Conservation (phyloP, 805 yeast species). For the Candida bentonensis region DNA sequence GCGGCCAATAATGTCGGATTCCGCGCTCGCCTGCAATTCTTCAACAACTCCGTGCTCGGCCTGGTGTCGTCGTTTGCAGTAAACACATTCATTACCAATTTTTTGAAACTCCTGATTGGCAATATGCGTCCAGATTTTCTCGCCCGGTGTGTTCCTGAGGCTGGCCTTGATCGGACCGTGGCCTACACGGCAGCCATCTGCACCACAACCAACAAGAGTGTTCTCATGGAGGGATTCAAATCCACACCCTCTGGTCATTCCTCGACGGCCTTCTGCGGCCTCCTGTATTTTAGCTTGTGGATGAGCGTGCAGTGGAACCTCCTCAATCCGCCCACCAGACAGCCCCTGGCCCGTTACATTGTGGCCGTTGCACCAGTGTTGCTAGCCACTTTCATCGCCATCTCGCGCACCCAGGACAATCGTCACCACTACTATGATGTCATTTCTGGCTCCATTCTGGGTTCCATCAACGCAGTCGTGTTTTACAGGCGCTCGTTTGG, state of each 20-base stretch:
- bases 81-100: slow-evolving; percentile 53
- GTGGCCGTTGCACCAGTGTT: slow-evolving; percentile 23
- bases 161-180: slow-evolving; percentile 34
- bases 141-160: slow-evolving; percentile 63
- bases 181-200: slow-evolving; percentile 22
- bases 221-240: slow-evolving; percentile 37
- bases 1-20: slow-evolving; percentile 6
- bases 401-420: slow-evolving; percentile 81
- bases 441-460: slow-evolving; percentile 55
- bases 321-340: slow-evolving; percentile 11
- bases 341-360: slow-evolving; percentile 4
- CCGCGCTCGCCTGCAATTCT: slow-evolving; percentile 25
- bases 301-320: slow-evolving; percentile 33
- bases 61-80: slow-evolving; percentile 43
- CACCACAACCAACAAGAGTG: slow-evolving; percentile 17
- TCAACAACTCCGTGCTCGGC: slow-evolving; percentile 56
- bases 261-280: slow-evolving; percentile 37
- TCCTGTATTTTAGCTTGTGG: slow-evolving; percentile 35
- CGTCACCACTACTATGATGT: slow-evolving; percentile 89
- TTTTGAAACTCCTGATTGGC: slow-evolving; percentile 73
- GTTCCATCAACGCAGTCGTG: slow-evolving; percentile 44
- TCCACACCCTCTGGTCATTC: slow-evolving; percentile 48
- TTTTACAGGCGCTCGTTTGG: slow-evolving; percentile 41
- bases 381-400: slow-evolving; percentile 64
- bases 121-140: slow-evolving; percentile 87